Evolutionary conservation across 345 rosid species (phyloP).

Genomic region (Citrus unshiu): DNA sequence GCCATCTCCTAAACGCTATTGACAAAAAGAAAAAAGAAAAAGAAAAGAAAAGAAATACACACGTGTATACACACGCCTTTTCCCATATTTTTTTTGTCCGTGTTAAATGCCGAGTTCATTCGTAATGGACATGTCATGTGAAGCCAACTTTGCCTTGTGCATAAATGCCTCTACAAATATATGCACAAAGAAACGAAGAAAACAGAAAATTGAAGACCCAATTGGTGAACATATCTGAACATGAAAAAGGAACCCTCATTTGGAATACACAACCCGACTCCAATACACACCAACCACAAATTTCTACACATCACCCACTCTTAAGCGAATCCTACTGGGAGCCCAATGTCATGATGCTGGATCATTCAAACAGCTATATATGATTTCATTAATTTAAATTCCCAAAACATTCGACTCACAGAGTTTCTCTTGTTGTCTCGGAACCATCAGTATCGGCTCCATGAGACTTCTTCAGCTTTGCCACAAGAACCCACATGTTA

Average conservation of each 20-base stretch:
- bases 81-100: no score
- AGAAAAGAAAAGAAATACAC: no score
- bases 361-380: background rate
- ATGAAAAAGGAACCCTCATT: background rate
- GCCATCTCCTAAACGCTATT: no score
- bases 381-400: constrained; percentile 8
- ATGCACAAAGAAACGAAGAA: background rate
- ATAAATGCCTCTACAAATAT: constrained; percentile 9
- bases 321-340: background rate
- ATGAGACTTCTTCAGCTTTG: constrained; percentile 73
- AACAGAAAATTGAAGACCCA: background rate
- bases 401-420: constrained; percentile 22
- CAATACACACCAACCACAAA: constrained; percentile 25
- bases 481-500: constrained; percentile 98
- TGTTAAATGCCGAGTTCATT: background rate
- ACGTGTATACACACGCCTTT: no score
- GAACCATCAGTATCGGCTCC: constrained; percentile 45
- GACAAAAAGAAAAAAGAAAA: no score
- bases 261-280: constrained; percentile 25
- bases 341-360: background rate
- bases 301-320: constrained; percentile 17
- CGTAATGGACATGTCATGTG: constrained; percentile 3
- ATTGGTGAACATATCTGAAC: background rate
- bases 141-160: constrained; percentile 4
- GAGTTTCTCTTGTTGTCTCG: constrained; percentile 34